These are phyloP conservation scores for Penicillium silybi DNA, from an alignment of 495 filamentous ascomycete genomes.

Conservation along the genomic window DNA sequence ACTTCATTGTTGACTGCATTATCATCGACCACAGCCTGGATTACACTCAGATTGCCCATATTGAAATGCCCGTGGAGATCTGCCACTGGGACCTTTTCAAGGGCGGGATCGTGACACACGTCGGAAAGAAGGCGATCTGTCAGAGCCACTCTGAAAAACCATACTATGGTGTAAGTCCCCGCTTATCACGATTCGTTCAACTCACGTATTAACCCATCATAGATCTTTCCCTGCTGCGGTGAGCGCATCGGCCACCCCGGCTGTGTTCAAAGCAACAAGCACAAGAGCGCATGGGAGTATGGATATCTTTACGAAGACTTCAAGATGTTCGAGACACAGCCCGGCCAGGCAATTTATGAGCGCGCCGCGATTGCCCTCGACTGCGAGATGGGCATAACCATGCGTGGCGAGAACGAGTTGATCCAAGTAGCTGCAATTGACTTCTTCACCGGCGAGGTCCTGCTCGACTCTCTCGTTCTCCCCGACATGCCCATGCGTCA, in stretches of 20 bases:
- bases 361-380: conserved; percentile 40
- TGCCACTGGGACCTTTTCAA: too few relatives aligned
- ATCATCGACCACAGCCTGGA: too few relatives aligned
- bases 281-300: not conserved
- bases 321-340: not conserved
- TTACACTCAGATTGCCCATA: too few relatives aligned
- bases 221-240: not conserved
- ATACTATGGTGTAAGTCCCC: not conserved
- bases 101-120: not conserved
- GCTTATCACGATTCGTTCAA: not conserved
- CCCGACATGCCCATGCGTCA: conserved; percentile 36
- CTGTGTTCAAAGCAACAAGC: not conserved
- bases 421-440: conserved; percentile 42
- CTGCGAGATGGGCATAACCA: conserved; percentile 45
- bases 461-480: conserved; percentile 41
- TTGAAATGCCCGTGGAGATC: too few relatives aligned
- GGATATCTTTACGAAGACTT: conserved; percentile 1
- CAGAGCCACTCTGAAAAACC: not conserved
- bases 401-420: conserved; percentile 30
- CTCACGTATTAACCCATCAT: not conserved
- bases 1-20: too few relatives aligned
- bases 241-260: not conserved
- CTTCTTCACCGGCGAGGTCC: conserved; percentile 35
- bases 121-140: not conserved
- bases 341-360: not conserved